Evolutionary conservation across 768 basidiomycete genomes (phyloP), one percentile per base, ranked within the genome.

Genomic region (Naganishia randhawae): DNA sequence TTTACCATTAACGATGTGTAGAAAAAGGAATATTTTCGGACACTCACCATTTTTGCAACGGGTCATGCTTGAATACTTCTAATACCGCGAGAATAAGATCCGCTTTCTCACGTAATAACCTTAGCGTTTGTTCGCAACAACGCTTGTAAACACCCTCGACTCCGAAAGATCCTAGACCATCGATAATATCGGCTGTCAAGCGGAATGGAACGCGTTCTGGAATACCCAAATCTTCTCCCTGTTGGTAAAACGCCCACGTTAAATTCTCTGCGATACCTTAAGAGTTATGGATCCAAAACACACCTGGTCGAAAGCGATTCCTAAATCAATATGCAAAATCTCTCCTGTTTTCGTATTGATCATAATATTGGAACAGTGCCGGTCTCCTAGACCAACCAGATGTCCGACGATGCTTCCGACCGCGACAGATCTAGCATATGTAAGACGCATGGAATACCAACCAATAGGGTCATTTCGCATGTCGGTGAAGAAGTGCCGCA

Each of bases 361-460:
- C 16, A 99, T 83, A 55, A 98, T 97, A 76, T 99, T 99, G 81
- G 98, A 95, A 73, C 89, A 87, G 76, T 99, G 96, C 45, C 96
- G 85, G 79, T 99, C 96, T 14, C 96, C 96, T n/a, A 99, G 83
- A n/a, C 94, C 95, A 14, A 98, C 83, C 50, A 99, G 92, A 74
- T 90, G 95, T 13, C 96, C 96, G 25, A 98, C 90, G 90, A 99
- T 98, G 0, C 90, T 96, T 89, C 96, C 98, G 64, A 98, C 96
- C 0, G 95, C 96, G 0, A 90, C 86, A 0, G 95, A 96, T 50
- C 95, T 85, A 4, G 85, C 88, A 76, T 94, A 99, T 0, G 86
- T 83, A 72, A 91, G 79, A n/a, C 95, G 87, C 77, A 90, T 90
- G 0, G 88, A 85, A 17, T 98, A 84, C 96, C 96, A 99, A 0